Evolutionary conservation across 306 rosid species (phyloP).

Genomic region (Senna siamea): DNA sequence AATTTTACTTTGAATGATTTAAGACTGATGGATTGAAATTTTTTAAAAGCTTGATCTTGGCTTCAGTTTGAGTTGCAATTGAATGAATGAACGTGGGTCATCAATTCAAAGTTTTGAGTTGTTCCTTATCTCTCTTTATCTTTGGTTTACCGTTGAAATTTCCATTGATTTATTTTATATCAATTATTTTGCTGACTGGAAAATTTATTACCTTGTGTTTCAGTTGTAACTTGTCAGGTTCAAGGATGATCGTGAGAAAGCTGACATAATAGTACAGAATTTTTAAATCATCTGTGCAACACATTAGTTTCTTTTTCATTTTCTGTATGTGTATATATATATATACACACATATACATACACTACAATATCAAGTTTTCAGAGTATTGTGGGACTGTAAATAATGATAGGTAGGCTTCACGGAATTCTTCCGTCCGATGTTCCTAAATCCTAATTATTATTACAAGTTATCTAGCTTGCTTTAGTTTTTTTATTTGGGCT

Average conservation of each 20-base stretch:
- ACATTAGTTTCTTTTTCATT: conserved; percentile 2
- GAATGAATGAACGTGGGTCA: conserved; percentile 11
- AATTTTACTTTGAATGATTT: conserved; percentile 34
- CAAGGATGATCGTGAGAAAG: conserved; percentile 23
- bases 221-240: conserved; percentile 33
- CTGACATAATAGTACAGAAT: conserved; percentile 24
- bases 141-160: neutral
- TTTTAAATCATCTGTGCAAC: conserved; percentile 20
- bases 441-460: neutral
- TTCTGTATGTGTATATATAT: too few relatives aligned
- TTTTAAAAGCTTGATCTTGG: conserved; percentile 32
- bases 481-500: too few relatives aligned
- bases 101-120: conserved; percentile 28
- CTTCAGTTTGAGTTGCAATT: conserved; percentile 29
- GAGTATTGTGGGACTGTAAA: conserved; percentile 38
- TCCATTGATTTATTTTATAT: neutral
- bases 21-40: conserved; percentile 23
- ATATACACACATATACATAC: too few relatives aligned
- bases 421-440: neutral
- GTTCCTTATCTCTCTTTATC: neutral
- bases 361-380: neutral
- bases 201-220: neutral
- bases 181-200: conserved; percentile 6
- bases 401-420: conserved; percentile 30
- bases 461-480: neutral